A percentile compares a stretch with the other conserved stretches of the same genome.
Conservation (phyloP, 2,329 filamentous ascomycete species). For the Aureobasidium mangrovei region DNA sequence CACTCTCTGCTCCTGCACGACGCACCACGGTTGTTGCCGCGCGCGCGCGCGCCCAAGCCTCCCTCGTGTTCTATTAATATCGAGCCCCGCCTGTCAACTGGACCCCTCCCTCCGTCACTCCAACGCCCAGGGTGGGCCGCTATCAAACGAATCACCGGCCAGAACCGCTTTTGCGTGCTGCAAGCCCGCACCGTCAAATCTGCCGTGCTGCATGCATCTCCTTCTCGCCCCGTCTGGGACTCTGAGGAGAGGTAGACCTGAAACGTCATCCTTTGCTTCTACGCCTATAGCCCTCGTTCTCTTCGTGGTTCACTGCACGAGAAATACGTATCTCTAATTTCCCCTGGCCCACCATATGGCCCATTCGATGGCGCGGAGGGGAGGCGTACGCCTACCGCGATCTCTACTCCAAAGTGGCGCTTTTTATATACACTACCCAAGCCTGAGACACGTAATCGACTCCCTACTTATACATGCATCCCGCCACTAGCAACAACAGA, state of each 20-base stretch:
- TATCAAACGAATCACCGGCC: conserved; percentile 7
- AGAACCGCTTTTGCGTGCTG: conserved; percentile 4
- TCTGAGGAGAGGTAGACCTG: neutral
- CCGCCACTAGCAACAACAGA: neutral
- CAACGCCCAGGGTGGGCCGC: conserved; percentile 7
- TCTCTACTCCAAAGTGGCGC: conserved; percentile 4
- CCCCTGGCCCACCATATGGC: conserved; percentile 1
- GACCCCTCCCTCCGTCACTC: neutral
- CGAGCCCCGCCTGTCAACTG: conserved; percentile 9
- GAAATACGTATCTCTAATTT: neutral
- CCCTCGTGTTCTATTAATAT: conserved; percentile 6
- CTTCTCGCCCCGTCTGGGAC: conserved; percentile 1
- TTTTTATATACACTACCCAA: neutral
- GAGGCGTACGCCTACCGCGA: conserved; percentile 7
- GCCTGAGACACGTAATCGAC: conserved; percentile 1
- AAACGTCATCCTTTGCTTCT: conserved; percentile 2
- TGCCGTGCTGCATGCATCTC: conserved; percentile 5
- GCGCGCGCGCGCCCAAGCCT: neutral
- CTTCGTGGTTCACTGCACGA: neutral
- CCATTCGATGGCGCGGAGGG: neutral
- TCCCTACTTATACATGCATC: conserved; percentile 10
- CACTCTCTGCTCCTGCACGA: neutral
- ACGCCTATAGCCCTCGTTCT: neutral
- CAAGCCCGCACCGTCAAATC: neutral
- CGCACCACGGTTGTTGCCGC: conserved; percentile 5